Evolutionary conservation across 192 early-diverging fungal genomes (phyloP).

Genomic region (Haplosporangium gracile): DNA sequence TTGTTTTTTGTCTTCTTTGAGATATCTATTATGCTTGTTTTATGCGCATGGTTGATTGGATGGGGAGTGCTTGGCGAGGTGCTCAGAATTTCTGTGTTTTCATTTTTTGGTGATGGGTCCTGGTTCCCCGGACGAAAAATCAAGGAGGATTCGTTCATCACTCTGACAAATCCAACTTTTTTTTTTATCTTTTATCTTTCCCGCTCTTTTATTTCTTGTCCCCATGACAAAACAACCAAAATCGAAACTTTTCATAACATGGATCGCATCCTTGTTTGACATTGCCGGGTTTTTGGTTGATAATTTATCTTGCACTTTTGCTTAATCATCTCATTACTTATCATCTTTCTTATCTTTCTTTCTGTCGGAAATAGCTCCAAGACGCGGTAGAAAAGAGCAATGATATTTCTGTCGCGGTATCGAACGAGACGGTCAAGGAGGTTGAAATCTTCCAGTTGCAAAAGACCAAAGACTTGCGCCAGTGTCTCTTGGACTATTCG

Average conservation of each 20-base stretch:
- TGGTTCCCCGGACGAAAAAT: slow-evolving; percentile 2
- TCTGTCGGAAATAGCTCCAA: slow-evolving; percentile 71
- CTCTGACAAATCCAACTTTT: background rate
- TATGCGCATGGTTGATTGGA: background rate
- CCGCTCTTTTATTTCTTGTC: slow-evolving; percentile 1
- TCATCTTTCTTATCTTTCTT: background rate
- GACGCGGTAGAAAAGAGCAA: slow-evolving; percentile 84
- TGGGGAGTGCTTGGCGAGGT: background rate
- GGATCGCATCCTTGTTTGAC: background rate
- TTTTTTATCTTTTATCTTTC: background rate
- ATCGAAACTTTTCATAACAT: background rate
- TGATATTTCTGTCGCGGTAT: slow-evolving; percentile 78
- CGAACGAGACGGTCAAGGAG: slow-evolving; percentile 84
- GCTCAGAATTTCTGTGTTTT: background rate
- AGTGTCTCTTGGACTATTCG: slow-evolving; percentile 78
- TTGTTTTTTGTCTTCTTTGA: background rate
- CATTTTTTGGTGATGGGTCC: background rate
- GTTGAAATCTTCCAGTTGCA: slow-evolving; percentile 84
- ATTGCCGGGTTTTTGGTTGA: background rate
- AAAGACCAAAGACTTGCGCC: slow-evolving; percentile 88
- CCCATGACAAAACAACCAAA: slow-evolving; percentile 4
- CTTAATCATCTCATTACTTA: background rate
- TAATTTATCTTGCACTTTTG: background rate
- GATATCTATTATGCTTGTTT: slow-evolving; percentile 4
- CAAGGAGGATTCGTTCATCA: background rate